Conservation (phyloP, 495 filamentous ascomycete genomes). For the Symbiotaphrina buchneri region DNA sequence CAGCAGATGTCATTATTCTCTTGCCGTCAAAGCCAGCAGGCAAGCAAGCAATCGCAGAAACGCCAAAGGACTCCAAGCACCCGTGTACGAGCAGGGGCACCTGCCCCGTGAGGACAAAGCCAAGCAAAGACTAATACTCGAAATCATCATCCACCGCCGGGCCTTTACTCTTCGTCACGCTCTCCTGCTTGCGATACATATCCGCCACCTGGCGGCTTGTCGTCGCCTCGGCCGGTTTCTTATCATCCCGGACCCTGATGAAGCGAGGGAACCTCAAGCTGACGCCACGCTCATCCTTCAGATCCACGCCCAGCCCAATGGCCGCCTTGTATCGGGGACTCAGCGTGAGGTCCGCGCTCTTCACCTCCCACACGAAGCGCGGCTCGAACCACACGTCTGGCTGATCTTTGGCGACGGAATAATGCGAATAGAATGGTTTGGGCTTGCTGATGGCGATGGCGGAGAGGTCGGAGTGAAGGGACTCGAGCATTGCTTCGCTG, state of each 20-base stretch:
- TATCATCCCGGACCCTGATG: constrained; percentile 76
- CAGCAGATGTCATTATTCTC: no score
- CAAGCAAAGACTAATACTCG: constrained; percentile 44
- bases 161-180: constrained; percentile 52
- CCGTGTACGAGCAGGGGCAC: no score
- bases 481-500: constrained; percentile 66
- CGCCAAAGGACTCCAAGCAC: not conserved
- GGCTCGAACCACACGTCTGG: constrained; percentile 98
- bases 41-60: no score
- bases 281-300: constrained; percentile 57
- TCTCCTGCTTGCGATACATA: constrained; percentile 92
- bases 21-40: no score
- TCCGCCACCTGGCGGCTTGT: constrained; percentile 66
- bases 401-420: constrained; percentile 63
- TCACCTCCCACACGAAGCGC: constrained; percentile 88
- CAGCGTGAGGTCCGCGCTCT: constrained; percentile 83
- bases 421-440: constrained; percentile 88
- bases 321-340: constrained; percentile 81
- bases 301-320: constrained; percentile 37
- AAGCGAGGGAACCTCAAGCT: constrained; percentile 80
- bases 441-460: constrained; percentile 61
- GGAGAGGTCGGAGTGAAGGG: constrained; percentile 49
- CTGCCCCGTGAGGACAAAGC: not conserved
- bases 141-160: constrained; percentile 91
- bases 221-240: constrained; percentile 84